Conservation (phyloP, 169 alveolate species). For the Cryptosporidium sp. region DNA sequence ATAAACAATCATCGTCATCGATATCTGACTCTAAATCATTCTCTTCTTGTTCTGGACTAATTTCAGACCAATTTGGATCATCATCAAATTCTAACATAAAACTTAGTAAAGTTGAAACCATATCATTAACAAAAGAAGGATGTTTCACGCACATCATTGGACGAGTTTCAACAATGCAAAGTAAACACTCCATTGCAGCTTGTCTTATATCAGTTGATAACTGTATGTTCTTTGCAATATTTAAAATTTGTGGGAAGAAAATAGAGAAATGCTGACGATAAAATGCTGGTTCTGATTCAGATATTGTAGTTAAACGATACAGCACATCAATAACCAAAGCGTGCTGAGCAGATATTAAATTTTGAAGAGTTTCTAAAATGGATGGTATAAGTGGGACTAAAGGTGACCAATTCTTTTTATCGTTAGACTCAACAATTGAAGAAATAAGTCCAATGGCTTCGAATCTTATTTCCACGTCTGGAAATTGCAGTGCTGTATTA, state of each 20-base stretch:
- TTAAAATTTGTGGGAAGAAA: conserved; percentile 55
- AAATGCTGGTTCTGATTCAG: conserved; percentile 71
- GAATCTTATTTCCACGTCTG: conserved; percentile 62
- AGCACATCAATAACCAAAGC: conserved; percentile 67
- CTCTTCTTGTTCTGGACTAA: conserved; percentile 85
- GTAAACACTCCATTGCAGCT: conserved; percentile 69
- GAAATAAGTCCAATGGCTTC: conserved; percentile 73
- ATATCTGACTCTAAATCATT: conserved; percentile 86
- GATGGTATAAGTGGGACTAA: conserved; percentile 56
- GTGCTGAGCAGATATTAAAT: conserved; percentile 59
- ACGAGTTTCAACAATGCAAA: conserved; percentile 71
- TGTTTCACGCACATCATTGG: conserved; percentile 69
- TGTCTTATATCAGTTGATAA: conserved; percentile 66
- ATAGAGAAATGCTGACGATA: conserved; percentile 63
- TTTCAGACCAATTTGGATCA: conserved; percentile 78
- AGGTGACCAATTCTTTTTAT: conserved; percentile 69
- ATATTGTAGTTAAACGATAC: conserved; percentile 68
- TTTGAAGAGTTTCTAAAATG: conserved; percentile 57
- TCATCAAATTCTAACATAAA: conserved; percentile 88
- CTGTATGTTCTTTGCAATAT: conserved; percentile 59
- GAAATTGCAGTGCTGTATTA: conserved; percentile 65
- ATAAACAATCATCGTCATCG: conserved; percentile 85
- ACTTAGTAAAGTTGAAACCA: conserved; percentile 67
- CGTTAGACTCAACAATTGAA: conserved; percentile 63
- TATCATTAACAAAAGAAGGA: conserved; percentile 60